Conservation (phyloP, 805 yeast species). For the Grigorovia humatica region DNA sequence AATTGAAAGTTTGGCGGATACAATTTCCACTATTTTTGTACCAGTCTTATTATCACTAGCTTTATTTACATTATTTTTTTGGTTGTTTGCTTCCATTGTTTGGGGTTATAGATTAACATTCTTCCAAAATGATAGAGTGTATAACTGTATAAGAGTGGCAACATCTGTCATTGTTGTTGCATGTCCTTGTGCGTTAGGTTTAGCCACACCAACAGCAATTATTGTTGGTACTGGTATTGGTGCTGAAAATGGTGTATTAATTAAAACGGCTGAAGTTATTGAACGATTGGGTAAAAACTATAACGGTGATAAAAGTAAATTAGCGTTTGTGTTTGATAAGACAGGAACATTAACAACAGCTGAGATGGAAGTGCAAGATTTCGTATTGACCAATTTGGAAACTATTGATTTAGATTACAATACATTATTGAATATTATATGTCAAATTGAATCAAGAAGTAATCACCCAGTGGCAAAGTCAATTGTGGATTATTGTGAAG, state of each 20-base stretch:
- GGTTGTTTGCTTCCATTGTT: slow-evolving; percentile 33
- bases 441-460: slow-evolving; percentile 49
- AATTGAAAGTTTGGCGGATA: slow-evolving; percentile 81
- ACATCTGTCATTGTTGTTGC: slow-evolving; percentile 94
- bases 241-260: slow-evolving; percentile 77
- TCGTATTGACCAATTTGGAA: slow-evolving; percentile 13
- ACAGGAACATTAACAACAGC: slow-evolving; percentile 94
- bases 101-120: neutral
- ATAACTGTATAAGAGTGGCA: slow-evolving; percentile 56
- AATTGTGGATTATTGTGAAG: slow-evolving; percentile 34
- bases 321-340: slow-evolving; percentile 68
- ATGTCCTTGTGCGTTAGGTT: slow-evolving; percentile 95
- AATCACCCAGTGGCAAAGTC: slow-evolving; percentile 89
- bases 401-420: neutral
- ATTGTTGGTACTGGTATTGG: slow-evolving; percentile 99
- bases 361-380: slow-evolving; percentile 42
- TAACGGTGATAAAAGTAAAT: slow-evolving; percentile 27
- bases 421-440: slow-evolving; percentile 6
- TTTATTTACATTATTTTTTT: slow-evolving; percentile 49
- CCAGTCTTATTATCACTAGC: slow-evolving; percentile 60
- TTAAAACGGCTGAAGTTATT: slow-evolving; percentile 86
- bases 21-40: slow-evolving; percentile 75
- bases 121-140: slow-evolving; percentile 11
- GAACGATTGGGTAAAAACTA: slow-evolving; percentile 55
- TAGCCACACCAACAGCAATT: slow-evolving; percentile 97